Conservation (phyloP, 2,329 filamentous ascomycete genomes). For the Pseudocercospora eumusae region DNA sequence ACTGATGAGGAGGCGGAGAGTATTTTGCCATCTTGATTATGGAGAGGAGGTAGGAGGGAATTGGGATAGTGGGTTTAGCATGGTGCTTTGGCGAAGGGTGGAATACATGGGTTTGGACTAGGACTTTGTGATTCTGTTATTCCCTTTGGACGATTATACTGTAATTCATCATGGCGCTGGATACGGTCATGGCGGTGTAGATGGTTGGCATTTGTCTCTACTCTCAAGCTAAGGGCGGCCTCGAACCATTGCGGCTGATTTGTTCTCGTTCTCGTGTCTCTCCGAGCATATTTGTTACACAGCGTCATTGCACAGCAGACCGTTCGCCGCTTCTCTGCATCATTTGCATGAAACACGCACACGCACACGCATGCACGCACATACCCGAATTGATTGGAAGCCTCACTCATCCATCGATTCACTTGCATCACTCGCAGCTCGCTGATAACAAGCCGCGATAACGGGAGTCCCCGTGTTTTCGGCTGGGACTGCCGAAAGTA, state of each 20-base stretch:
- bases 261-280: background rate
- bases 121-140: background rate
- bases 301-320: background rate
- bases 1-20: constrained; percentile 73
- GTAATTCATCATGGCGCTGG: background rate
- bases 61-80: constrained; percentile 19
- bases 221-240: background rate
- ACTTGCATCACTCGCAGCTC: background rate
- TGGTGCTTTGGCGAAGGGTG: constrained; percentile 17
- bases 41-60: too few relatives aligned
- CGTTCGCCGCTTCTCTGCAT: background rate
- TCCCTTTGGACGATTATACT: background rate
- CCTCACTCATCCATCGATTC: background rate
- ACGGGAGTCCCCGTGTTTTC: background rate
- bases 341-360: background rate
- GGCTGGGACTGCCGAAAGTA: background rate
- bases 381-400: background rate
- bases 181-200: background rate
- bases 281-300: background rate
- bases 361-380: background rate
- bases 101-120: background rate
- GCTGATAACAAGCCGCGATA: constrained; percentile 3
- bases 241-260: background rate
- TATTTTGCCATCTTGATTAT: constrained; percentile 68
- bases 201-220: background rate